Evolutionary conservation across 352 stramenopile species (phyloP).

Genomic region (Phytophthora citrophthora): DNA sequence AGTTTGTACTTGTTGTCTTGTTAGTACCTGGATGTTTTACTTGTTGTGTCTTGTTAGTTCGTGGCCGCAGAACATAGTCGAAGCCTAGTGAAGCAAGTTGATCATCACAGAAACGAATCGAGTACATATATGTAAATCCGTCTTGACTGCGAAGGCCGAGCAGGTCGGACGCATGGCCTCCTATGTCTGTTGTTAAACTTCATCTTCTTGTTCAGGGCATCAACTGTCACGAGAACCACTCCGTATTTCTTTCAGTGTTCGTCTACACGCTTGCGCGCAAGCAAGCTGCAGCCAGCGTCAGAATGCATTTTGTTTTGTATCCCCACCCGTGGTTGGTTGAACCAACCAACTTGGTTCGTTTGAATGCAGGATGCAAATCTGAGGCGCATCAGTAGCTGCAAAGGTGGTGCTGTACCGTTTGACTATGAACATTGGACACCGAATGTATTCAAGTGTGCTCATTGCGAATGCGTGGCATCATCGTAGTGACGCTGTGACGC

Average conservation of each 20-base stretch:
- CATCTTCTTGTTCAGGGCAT: too few relatives aligned
- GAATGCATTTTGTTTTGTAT: neutral
- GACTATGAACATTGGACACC: conserved; percentile 89
- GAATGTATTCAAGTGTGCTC: conserved; percentile 92
- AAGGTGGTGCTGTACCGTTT: conserved; percentile 94
- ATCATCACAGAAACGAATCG: neutral
- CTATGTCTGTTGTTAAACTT: too few relatives aligned
- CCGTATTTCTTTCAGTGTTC: too few relatives aligned
- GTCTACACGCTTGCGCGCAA: too few relatives aligned
- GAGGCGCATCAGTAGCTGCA: conserved; percentile 67
- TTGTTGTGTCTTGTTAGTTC: too few relatives aligned
- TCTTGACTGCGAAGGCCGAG: neutral
- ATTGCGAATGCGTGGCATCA: conserved; percentile 97
- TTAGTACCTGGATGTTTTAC: too few relatives aligned
- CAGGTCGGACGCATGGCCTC: too few relatives aligned
- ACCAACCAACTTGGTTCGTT: too few relatives aligned
- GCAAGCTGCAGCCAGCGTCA: neutral
- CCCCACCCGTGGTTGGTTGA: neutral
- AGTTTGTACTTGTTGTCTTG: too few relatives aligned
- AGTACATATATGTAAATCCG: neutral
- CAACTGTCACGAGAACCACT: too few relatives aligned
- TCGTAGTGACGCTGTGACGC: conserved; percentile 87
- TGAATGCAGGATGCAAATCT: neutral
- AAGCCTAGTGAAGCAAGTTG: conserved; percentile 2
- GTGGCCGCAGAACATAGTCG: conserved; percentile 1